Evolutionary conservation across 805 yeast species (phyloP).

Genomic region (Torulaspora delbrueckii): DNA sequence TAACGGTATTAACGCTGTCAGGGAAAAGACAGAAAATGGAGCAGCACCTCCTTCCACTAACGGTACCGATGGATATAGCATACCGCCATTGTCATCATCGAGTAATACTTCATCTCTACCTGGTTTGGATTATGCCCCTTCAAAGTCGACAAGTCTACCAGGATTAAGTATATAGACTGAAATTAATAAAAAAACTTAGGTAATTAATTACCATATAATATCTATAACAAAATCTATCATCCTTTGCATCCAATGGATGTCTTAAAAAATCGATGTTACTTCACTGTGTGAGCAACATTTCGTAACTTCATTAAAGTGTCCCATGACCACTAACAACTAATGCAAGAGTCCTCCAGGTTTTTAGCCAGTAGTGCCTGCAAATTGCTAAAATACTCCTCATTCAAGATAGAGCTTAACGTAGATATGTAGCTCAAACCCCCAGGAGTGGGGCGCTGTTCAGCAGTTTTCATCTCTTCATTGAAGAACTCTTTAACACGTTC

Average conservation of each 20-base stretch:
- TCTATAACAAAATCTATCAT: conserved; percentile 6
- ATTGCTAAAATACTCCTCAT: conserved; percentile 18
- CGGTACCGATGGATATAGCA: conserved; percentile 6
- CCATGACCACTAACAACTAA: not conserved
- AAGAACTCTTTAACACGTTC: conserved; percentile 20
- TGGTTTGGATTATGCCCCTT: conserved; percentile 12
- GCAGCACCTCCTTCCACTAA: conserved; percentile 31
- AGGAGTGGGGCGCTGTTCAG: conserved; percentile 4
- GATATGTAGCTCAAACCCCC: conserved; percentile 12
- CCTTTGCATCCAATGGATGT: conserved; percentile 1
- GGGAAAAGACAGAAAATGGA: conserved; percentile 34
- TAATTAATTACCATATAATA: conserved; percentile 4
- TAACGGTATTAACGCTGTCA: conserved; percentile 34
- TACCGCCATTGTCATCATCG: conserved; percentile 3
- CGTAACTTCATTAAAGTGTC: conserved; percentile 6
- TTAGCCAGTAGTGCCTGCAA: conserved; percentile 9
- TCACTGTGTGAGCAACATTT: not conserved
- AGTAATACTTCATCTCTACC: conserved; percentile 10
- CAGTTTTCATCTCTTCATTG: conserved; percentile 9
- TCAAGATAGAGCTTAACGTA: conserved; percentile 16
- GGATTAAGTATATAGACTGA: conserved; percentile 14
- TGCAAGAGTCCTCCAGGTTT: conserved; percentile 5
- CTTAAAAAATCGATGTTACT: not conserved
- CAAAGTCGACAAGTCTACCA: conserved; percentile 12
- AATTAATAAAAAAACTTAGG: not conserved